phyloP scores from a whole-genome alignment of 1,139 yeast genomes.

The Debaryomycetaceae sp. region DNA sequence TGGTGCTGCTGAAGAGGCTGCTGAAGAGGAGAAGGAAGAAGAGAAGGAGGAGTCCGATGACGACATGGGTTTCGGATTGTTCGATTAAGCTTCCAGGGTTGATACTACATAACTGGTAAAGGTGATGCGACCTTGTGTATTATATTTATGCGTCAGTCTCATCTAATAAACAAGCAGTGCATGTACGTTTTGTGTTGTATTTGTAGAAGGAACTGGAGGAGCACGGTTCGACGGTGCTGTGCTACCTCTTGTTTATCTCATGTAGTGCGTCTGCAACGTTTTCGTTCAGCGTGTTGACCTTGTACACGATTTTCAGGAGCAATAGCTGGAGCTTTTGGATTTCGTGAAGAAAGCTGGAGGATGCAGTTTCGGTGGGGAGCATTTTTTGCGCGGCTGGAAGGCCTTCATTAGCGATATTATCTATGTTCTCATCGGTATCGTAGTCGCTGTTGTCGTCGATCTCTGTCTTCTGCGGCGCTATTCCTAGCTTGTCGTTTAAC shows the following conservation, averaged over 20 bases:
- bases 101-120: background rate
- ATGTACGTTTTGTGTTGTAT: background rate
- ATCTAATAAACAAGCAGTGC: slow-evolving; percentile 1
- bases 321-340: slow-evolving; percentile 29
- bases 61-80: slow-evolving; percentile 54
- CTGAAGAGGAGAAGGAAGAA: slow-evolving; percentile 63
- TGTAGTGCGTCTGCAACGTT: background rate
- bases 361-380: background rate
- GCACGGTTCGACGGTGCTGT: too few relatives aligned
- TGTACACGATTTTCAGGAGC: slow-evolving; percentile 25
- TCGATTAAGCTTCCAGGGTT: slow-evolving; percentile 33
- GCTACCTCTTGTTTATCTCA: background rate
- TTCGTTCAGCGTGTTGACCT: slow-evolving; percentile 6
- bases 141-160: slow-evolving; percentile 1
- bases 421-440: slow-evolving; percentile 20
- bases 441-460: slow-evolving; percentile 1
- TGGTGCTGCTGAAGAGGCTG: slow-evolving; percentile 69
- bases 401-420: background rate
- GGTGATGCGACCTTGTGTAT: background rate
- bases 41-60: slow-evolving; percentile 56
- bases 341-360: slow-evolving; percentile 15
- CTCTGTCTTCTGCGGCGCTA: background rate
- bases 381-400: background rate
- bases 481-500: background rate
- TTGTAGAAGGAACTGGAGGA: background rate